phyloP scores from a whole-genome alignment of 352 stramenopile genomes.

The Globisporangium irregulare region DNA sequence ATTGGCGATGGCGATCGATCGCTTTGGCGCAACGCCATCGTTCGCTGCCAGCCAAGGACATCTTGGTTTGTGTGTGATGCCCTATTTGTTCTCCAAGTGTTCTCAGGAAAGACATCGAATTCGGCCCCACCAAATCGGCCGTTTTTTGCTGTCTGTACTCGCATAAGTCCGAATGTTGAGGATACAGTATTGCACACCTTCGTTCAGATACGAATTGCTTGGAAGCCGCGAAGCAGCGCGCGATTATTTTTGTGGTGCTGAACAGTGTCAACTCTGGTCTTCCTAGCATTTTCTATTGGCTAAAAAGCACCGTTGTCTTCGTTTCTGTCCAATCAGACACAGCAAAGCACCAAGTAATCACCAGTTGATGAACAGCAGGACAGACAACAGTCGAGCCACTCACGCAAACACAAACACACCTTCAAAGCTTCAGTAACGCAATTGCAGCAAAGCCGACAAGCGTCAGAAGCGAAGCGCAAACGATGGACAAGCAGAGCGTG shows the following conservation, averaged over 20 bases:
- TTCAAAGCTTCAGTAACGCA: conserved; percentile 6
- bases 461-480: not conserved
- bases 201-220: not conserved
- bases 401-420: not conserved
- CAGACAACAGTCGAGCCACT: not conserved
- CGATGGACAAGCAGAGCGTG: conserved; percentile 67
- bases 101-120: not conserved
- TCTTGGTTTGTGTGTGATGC: too few relatives aligned
- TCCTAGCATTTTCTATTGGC: not conserved
- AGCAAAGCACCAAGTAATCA: not conserved
- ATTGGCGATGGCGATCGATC: too few relatives aligned
- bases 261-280: not conserved
- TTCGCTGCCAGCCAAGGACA: too few relatives aligned
- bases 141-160: not conserved
- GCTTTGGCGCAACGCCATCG: too few relatives aligned
- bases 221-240: not conserved
- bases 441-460: conserved; percentile 3
- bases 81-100: too few relatives aligned
- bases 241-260: conserved; percentile 16
- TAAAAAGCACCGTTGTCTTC: not conserved
- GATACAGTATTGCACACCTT: not conserved
- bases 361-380: not conserved
- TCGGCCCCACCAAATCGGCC: too few relatives aligned
- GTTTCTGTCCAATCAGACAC: not conserved
- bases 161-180: not conserved